Percentiles rank a stretch among this genome's conserved stretches.
Evolutionary conservation across 2,329 filamentous ascomycete species (phyloP).

Genomic region (Fusarium tanahbumbuense): DNA sequence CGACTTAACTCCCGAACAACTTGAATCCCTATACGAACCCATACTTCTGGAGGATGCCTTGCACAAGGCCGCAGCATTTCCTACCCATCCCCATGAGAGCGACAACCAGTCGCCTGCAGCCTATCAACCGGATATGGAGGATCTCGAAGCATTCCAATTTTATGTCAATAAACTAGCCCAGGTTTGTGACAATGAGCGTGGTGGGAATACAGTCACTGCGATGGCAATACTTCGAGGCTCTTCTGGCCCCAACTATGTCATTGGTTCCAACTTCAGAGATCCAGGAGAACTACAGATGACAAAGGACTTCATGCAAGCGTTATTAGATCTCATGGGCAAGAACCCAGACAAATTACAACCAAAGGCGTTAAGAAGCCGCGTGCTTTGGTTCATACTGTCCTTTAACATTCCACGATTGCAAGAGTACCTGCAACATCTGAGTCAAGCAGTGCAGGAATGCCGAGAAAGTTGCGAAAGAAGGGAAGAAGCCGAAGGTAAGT

Average conservation of each 20-base stretch:
- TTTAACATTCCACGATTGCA: constrained; percentile 4
- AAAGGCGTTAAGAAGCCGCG: constrained; percentile 14
- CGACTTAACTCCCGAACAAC: not conserved
- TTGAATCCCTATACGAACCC: constrained; percentile 1
- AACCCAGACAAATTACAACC: constrained; percentile 12
- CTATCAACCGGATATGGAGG: not conserved
- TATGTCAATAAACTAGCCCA: constrained; percentile 12
- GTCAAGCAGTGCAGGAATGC: not conserved
- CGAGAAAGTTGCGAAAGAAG: not conserved
- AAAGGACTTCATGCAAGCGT: not conserved
- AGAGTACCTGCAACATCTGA: not conserved
- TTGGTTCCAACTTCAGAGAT: not conserved
- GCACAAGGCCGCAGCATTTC: not conserved
- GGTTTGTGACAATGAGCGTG: constrained; percentile 10
- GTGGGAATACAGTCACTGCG: constrained; percentile 2
- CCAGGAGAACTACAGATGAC: too few relatives aligned
- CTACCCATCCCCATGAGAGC: not conserved
- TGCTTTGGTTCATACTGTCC: constrained; percentile 12
- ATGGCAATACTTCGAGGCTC: not conserved
- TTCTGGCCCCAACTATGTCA: not conserved
- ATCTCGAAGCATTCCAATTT: not conserved
- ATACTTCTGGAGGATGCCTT: constrained; percentile 5
- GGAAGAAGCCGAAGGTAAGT: not conserved
- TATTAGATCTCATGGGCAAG: not conserved
- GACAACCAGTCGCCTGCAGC: accelerated